Base-by-base conservation (phyloP, 208 protist genomes). In the Wallacemonas sp. region DNA sequence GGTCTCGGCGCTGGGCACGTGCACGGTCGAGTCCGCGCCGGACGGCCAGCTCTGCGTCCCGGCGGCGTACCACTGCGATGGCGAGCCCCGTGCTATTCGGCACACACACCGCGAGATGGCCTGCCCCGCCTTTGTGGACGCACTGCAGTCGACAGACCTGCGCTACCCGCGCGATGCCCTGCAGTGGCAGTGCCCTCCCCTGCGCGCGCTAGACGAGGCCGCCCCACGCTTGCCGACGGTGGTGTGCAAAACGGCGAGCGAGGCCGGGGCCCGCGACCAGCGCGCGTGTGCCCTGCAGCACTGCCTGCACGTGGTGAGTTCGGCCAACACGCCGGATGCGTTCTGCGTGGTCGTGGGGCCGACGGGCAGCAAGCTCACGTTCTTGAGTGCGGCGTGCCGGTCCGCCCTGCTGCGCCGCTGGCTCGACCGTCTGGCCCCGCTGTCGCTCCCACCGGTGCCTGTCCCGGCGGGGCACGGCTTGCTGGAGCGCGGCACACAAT, bases 1-100 rank as follows among this genome's bases (percentile, higher is more conserved):
- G 33, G 84, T 95, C 16, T 95, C 89, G 1, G 84, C 89, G 11
- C 84, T 87, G 55, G 89, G 89, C 32, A 77, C 82, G 1, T 90
- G 84, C 63, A 79, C 70, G 1, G 75, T 75, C 12, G 74, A 85
- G 25, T 2, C 12, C 33, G 39, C 16, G 46, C 1, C 59, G 10
- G 73, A 67, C 8, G 82, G 76, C 5, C 32, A 71, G 2, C 71
- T 82, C 41, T 57, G 38, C 1, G 20, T 49, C 1, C 49, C 70
- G 20, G 33, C 31, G 7, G 28, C 29, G n/a, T 77, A 67, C 48
- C 8, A 2, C 32, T 31, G 12, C 11, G 2, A 23, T 18, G 46
- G 42, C 2, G 33, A 55, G 18, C 22, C 18, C 3, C 7, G 55
- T 3, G 32, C 52, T 22, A 75, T 79, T 49, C 65, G 61, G 0